Base-by-base conservation (phyloP, 495 filamentous ascomycete species). In the Aspergillus baeticus region DNA sequence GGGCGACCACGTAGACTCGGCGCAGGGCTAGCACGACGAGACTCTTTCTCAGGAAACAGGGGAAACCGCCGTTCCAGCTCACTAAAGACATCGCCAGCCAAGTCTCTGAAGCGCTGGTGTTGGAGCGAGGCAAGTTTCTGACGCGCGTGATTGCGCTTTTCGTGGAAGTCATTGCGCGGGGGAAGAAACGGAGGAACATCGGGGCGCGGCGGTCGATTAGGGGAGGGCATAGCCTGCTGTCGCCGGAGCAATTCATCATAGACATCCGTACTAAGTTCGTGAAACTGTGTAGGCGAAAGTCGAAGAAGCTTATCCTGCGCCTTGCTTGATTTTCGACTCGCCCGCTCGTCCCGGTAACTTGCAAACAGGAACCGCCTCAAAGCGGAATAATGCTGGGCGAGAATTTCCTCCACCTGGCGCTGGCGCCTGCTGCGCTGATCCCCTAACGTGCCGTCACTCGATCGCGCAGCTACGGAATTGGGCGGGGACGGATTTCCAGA, bases 251-350 rank as follows among this genome's bases (percentile, higher is more conserved):
- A 77, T 71, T 98, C 94, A 70, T 98, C 94, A 71, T 91, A 98
- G 31, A 98, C 94, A 69, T 98, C 94, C 18, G 93, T 98, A 66
- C 91, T 96, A 18, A 98, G 78, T 74, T 98, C 94, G 67, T 96
- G 89, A 68, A 98, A 98, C 67, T 98, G 94, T 21, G 92, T 91
- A 10, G 87, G 77, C 1, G 91, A 95, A 34, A 98, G 76, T 43
- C 93, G 83, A 46, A 96, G 81, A 41, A 98, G 77, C 75, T 98
- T 98, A 71, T 97, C 94, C 47, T 91, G 83, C 37, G 94, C 94
- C 68, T 88, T 87, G 71, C 93, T 96, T 22, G 90, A 86, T 60
- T 86, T 84, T 35, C 84, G 82, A 57, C 85, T 87, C 21, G 81
- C 79, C 57, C 87, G 84, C 61, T 93, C 89, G 67, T 94, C 87